A percentile compares a stretch with the other conserved stretches of the same genome.
Conservation (phyloP, 805 yeast genomes). For the Cyberlindnera samutprakarnensis region DNA sequence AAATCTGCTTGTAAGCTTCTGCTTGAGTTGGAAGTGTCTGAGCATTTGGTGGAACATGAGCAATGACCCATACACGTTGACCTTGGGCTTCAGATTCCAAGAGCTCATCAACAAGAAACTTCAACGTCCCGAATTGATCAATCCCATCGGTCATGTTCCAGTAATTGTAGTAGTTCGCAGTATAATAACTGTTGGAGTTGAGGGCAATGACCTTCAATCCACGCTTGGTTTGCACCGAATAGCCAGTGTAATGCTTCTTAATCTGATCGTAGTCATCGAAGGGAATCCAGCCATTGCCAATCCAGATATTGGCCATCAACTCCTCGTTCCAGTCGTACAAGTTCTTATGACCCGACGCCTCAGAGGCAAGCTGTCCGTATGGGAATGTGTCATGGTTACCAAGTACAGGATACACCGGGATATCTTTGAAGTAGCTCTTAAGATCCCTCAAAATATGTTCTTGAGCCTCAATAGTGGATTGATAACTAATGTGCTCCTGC, state of each 20-base stretch:
- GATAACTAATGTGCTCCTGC: conserved; percentile 35
- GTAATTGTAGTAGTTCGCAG: conserved; percentile 51
- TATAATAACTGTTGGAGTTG: conserved; percentile 64
- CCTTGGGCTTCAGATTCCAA: conserved; percentile 48
- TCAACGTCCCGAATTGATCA: conserved; percentile 57
- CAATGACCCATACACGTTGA: conserved; percentile 66
- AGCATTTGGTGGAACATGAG: conserved; percentile 60
- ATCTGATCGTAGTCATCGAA: conserved; percentile 9
- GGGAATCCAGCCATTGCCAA: conserved; percentile 35
- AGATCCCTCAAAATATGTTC: conserved; percentile 41
- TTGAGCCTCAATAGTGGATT: conserved; percentile 47
- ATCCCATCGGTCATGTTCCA: conserved; percentile 40
- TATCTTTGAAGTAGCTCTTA: conserved; percentile 38
- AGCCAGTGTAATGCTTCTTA: conserved; percentile 52
- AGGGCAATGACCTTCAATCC: conserved; percentile 56
- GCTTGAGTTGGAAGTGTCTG: conserved; percentile 53
- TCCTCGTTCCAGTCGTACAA: conserved; percentile 41
- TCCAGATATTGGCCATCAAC: conserved; percentile 41
- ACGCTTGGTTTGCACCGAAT: conserved; percentile 42
- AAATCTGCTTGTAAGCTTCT: conserved; percentile 44
- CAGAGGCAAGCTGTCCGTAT: conserved; percentile 57
- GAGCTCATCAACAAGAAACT: conserved; percentile 54
- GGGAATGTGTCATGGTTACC: conserved; percentile 75
- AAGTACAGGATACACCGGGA: conserved; percentile 54
- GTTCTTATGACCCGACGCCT: conserved; percentile 33